phyloP scores from a whole-genome alignment of 805 yeast species.

The Candida silvatica region DNA sequence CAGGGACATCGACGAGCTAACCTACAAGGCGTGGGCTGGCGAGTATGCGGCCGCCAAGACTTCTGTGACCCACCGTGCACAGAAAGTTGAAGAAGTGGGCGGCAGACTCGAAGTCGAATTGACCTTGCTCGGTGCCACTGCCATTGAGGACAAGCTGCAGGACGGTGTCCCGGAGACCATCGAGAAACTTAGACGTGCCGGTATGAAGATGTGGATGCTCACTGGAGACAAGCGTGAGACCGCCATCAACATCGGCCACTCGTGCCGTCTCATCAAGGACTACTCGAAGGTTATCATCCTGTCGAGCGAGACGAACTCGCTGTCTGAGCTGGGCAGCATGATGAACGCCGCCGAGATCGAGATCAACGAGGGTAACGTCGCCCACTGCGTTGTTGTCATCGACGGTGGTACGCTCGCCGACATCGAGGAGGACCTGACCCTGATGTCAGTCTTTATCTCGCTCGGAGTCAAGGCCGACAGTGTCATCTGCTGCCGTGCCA shows the following conservation, averaged over 20 bases:
- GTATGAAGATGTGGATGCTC: slow-evolving; percentile 94
- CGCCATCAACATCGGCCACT: slow-evolving; percentile 93
- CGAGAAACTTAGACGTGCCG: slow-evolving; percentile 86
- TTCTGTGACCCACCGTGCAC: slow-evolving; percentile 57
- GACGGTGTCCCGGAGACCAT: slow-evolving; percentile 96
- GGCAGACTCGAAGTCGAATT: slow-evolving; percentile 61
- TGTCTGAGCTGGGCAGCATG: slow-evolving; percentile 52
- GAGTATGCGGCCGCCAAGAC: slow-evolving; percentile 72
- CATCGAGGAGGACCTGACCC: slow-evolving; percentile 64
- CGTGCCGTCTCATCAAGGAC: slow-evolving; percentile 89
- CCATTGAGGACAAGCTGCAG: slow-evolving; percentile 94
- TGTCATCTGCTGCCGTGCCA: slow-evolving; percentile 91
- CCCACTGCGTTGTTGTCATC: slow-evolving; percentile 90
- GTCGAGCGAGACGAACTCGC: slow-evolving; percentile 17
- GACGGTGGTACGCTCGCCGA: slow-evolving; percentile 83
- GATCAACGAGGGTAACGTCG: slow-evolving; percentile 64
- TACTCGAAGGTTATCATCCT: slow-evolving; percentile 83
- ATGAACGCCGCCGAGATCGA: slow-evolving; percentile 74
- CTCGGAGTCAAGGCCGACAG: slow-evolving; percentile 84
- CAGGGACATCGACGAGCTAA: slow-evolving; percentile 53
- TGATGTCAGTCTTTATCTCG: slow-evolving; percentile 72
- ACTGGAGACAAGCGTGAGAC: slow-evolving; percentile 98
- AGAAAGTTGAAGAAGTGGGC: slow-evolving; percentile 64
- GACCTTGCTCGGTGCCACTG: slow-evolving; percentile 82
- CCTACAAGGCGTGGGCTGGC: slow-evolving; percentile 58